Conservation (phyloP, 495 filamentous ascomycete genomes). For the Xylaria intraflava region DNA sequence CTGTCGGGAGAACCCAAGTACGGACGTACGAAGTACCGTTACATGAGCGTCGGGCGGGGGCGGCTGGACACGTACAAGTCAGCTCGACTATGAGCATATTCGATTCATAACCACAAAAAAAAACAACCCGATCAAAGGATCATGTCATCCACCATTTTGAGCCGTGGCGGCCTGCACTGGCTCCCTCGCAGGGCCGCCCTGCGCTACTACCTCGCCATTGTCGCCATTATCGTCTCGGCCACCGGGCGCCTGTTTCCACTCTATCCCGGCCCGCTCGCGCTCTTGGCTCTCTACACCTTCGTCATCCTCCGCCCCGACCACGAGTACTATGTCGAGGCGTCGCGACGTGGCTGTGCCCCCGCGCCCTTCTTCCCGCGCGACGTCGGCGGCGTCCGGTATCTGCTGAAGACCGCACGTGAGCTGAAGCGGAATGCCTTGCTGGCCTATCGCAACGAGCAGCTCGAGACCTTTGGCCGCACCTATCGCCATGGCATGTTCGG, state of each 20-base stretch:
- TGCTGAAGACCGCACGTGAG: slow-evolving; percentile 21
- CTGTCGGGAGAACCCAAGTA: no score
- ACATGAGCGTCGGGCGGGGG: no score
- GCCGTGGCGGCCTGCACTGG: background rate
- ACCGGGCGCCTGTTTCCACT: background rate
- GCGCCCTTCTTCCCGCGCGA: slow-evolving; percentile 29
- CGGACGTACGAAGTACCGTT: no score
- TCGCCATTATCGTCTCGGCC: background rate
- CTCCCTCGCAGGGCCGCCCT: slow-evolving; percentile 10
- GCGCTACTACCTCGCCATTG: slow-evolving; percentile 8
- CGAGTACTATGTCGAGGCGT: slow-evolving; percentile 11
- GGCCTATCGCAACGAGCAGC: slow-evolving; percentile 13
- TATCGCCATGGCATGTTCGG: slow-evolving; percentile 24
- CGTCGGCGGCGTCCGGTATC: slow-evolving; percentile 36
- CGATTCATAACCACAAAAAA: no score
- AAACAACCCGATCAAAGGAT: background rate
- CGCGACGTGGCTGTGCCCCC: slow-evolving; percentile 18
- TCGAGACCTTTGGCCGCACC: slow-evolving; percentile 26
- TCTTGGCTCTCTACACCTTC: slow-evolving; percentile 3
- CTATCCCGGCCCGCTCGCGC: slow-evolving; percentile 2
- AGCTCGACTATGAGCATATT: no score
- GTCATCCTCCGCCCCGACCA: slow-evolving; percentile 11
- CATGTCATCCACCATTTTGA: background rate
- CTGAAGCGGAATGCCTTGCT: slow-evolving; percentile 26
- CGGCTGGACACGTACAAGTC: no score